Base-by-base conservation (phyloP, 805 yeast genomes). In the Barnettozyma vustinii region DNA sequence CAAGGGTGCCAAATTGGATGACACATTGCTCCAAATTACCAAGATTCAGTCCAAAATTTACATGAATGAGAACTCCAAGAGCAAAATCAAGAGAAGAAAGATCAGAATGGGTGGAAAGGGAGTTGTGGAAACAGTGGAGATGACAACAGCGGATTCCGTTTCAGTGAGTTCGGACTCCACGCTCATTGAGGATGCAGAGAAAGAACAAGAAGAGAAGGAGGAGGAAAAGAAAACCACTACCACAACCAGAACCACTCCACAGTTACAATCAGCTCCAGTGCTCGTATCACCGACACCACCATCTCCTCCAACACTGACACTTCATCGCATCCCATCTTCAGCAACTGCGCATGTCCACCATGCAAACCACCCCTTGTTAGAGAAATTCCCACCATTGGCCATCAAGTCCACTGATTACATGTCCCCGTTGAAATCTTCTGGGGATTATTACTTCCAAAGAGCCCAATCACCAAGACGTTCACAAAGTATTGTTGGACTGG, bases 21-120 rank as follows among this genome's bases (percentile, higher is more conserved):
- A 54, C 16, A 60, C 60, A 5, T 49, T 61, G 32, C 48, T 23
- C 18, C 59, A 56, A 41, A 52, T 61, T 15, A 55, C 59, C 19
- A 60, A 54, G 44, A 58, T 59, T 16, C 65, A 61, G 47, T 52
- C 54, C 5, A 61, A 59, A 49, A 51, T 51, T 44, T 60, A 54
- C 44, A 39, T 46, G 8, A 57, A 56, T 42, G 63, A 60, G 48
- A 58, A 58, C 39, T 41, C 50, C 4, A 61, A 55, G 45, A 52
- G 30, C 19, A 27, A 41, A 7, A 21, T 42, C 9, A 47, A 53
- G 35, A 58, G 55, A 44, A 59, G 62, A 52, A 53, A 58, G 50
- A 55, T 61, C 30, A 59, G 55, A 40, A 16, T 61, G 35, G 48
- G 50, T n/a, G 48, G 40, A 49, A 49, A 41, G 36, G 42, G 33